Evolutionary conservation across 2,329 filamentous ascomycete species (phyloP).

Genomic region (Pezicula neosporulosa): DNA sequence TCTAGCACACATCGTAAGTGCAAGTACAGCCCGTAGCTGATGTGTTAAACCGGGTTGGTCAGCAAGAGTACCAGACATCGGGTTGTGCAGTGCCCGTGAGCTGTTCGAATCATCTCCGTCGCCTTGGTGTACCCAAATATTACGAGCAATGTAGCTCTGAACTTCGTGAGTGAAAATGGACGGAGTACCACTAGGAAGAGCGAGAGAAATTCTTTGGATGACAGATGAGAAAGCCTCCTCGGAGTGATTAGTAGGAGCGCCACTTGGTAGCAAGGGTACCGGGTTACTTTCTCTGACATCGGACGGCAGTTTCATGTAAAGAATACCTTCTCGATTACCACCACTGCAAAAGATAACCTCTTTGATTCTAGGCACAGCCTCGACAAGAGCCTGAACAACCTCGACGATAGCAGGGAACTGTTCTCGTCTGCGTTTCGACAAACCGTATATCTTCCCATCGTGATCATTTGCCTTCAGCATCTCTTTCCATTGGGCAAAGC

Average conservation of each 20-base stretch:
- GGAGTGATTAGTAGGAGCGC: slow-evolving; percentile 14
- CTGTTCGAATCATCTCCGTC: slow-evolving; percentile 52
- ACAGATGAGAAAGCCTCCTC: slow-evolving; percentile 34
- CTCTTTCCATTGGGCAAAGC: slow-evolving; percentile 53
- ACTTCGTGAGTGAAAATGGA: slow-evolving; percentile 39
- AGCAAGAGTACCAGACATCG: slow-evolving; percentile 64
- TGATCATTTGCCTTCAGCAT: slow-evolving; percentile 50
- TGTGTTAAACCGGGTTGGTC: slow-evolving; percentile 70
- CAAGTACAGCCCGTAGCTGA: slow-evolving; percentile 65
- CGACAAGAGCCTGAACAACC: slow-evolving; percentile 71
- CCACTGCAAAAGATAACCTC: slow-evolving; percentile 82
- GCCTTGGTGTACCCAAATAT: slow-evolving; percentile 50
- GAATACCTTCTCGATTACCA: slow-evolving; percentile 78
- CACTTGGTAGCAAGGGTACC: slow-evolving; percentile 39
- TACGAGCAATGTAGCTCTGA: slow-evolving; percentile 41
- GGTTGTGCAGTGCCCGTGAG: slow-evolving; percentile 68
- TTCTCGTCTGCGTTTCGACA: slow-evolving; percentile 73
- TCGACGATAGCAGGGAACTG: slow-evolving; percentile 84
- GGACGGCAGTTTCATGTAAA: slow-evolving; percentile 66
- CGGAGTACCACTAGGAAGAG: slow-evolving; percentile 19
- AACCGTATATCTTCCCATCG: slow-evolving; percentile 63
- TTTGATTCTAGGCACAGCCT: slow-evolving; percentile 66
- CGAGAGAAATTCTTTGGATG: slow-evolving; percentile 5
- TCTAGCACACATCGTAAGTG: slow-evolving; percentile 67
- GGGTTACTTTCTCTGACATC: slow-evolving; percentile 63